Conservation (phyloP, 2,329 filamentous ascomycete genomes). For the Sarocladium kiliense region DNA sequence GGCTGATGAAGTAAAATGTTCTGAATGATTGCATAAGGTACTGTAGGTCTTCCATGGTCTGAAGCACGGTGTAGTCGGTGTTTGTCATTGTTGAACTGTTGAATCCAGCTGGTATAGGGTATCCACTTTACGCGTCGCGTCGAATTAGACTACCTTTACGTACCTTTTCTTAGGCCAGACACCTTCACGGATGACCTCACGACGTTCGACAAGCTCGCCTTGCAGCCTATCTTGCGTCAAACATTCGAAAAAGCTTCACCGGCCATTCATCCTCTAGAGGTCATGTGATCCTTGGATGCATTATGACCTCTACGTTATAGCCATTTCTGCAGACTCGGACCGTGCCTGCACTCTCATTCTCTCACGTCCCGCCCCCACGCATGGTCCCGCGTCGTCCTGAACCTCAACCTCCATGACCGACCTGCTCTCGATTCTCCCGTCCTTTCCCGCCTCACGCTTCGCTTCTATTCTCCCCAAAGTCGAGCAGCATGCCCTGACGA, state of each 20-base stretch:
- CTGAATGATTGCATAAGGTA: no score
- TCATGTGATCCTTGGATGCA: no score
- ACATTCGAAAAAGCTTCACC: no score
- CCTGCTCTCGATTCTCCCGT: slow-evolving; percentile 75
- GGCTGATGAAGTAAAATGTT: no score
- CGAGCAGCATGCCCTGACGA: slow-evolving; percentile 72
- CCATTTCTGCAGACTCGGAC: no score
- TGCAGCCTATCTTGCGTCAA: not conserved
- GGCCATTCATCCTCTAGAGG: no score
- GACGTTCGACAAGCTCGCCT: not conserved
- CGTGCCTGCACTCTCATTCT: not conserved
- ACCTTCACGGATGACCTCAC: not conserved
- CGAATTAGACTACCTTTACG: no score
- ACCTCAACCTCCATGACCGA: slow-evolving; percentile 63
- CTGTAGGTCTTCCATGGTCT: no score
- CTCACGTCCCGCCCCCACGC: no score
- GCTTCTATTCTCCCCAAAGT: slow-evolving; percentile 72
- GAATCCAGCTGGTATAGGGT: not conserved
- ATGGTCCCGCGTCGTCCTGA: not conserved
- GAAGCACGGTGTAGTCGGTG: no score
- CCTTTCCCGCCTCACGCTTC: slow-evolving; percentile 68
- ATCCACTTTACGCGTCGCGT: not conserved
- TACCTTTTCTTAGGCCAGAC: no score
- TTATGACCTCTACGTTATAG: no score
- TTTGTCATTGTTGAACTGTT: not conserved